Evolutionary conservation across 139 green algal species (phyloP), one percentile per base, ranked within the genome.

Genomic region (Closterium sp.): DNA sequence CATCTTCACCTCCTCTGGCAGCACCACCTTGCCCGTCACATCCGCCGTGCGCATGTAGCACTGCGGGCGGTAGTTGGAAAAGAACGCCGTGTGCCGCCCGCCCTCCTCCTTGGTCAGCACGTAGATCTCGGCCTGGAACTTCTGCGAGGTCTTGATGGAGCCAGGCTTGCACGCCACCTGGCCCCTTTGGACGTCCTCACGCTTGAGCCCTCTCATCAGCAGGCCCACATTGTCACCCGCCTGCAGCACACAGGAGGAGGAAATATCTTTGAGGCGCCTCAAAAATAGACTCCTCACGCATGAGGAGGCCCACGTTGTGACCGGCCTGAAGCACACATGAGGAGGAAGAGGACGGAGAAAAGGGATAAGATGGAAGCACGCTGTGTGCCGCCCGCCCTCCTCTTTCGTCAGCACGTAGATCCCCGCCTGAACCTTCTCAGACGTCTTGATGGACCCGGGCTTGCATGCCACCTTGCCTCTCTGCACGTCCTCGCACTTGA

Each of bases 1-100:
- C 98, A 99, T 99, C 90, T 97, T 95, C 19, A 93, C 95, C 16
- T 96, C 97, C 43, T 98, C 95, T 0, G 96, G 97, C 55, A 99
- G 95, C 33, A 89, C 95, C 12, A 99, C 95, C 84, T 94, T 95
- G 66, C 98, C 97, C 31, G 97, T 98, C 21, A 99, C 93, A 94
- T 99, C 98, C 31, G 98, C 98, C 5, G 98, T 99, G 34, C 98
- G 95, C 91, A 99, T 96, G 96, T 98, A 99, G 95, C 99, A 99
- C 90, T 96, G 94, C 33, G 98, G 98, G 88, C 97, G 96, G 96
- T 99, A 99, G 95, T 98, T 99, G 90, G 94, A 96, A 91, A 98
- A 98, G 96, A 99, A 99, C 85, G 98, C 98, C 30, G 96, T 99
- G 96, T 99, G 98, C 33, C 98, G 95, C 25, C 98, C 98, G 34